Percentiles rank a stretch among this genome's conserved stretches.
These are phyloP conservation scores for Neurospora sp. DNA, from an alignment of 495 filamentous ascomycete genomes.

Conservation along the genomic window DNA sequence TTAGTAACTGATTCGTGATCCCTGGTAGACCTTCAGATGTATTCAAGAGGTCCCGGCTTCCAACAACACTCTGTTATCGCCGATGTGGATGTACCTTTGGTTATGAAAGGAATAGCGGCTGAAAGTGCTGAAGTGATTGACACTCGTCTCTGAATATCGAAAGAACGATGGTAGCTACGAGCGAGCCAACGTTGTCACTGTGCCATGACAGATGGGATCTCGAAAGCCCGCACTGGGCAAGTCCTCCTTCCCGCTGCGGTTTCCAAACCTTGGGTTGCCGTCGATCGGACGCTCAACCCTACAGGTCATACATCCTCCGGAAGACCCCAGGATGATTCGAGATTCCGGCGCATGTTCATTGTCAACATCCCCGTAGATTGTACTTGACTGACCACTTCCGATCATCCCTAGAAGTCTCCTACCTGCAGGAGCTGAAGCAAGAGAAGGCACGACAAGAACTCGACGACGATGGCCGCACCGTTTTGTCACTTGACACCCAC, in stretches of 20 bases:
- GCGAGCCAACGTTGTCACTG: background rate
- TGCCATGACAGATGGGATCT: background rate
- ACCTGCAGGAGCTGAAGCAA: background rate
- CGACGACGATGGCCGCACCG: background rate
- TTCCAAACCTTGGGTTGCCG: background rate
- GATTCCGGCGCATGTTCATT: background rate
- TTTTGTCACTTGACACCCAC: background rate
- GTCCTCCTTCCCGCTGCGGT: background rate
- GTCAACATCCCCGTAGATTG: background rate
- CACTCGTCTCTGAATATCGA: background rate
- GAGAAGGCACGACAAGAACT: background rate
- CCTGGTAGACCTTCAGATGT: background rate
- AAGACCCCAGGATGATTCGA: background rate
- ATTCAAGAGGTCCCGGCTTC: background rate
- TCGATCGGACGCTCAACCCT: background rate
- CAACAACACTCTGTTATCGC: background rate
- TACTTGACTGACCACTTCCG: background rate
- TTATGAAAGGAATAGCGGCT: background rate
- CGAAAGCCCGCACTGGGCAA: background rate
- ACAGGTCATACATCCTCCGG: background rate
- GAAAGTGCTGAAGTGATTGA: background rate
- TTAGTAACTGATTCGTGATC: background rate
- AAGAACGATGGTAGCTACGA: background rate
- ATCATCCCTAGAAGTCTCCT: background rate
- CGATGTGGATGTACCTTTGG: background rate